Evolutionary conservation across 495 filamentous ascomycete species (phyloP).

Genomic region (Choiromyces venosus): DNA sequence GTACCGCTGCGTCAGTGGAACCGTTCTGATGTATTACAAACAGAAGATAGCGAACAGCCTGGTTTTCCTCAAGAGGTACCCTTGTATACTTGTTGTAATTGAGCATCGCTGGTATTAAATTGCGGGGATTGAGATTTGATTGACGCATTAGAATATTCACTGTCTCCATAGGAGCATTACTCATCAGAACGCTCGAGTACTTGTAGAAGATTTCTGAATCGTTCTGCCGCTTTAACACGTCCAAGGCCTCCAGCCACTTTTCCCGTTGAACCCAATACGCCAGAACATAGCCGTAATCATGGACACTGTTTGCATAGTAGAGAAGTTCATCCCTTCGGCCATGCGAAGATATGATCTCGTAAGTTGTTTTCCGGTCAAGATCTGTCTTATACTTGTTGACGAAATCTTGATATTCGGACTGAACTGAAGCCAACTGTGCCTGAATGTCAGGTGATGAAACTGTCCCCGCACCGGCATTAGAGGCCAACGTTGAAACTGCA

Average conservation of each 20-base stretch:
- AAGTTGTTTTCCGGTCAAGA: conserved; percentile 83
- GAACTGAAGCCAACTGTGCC: conserved; percentile 63
- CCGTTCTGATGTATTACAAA: conserved; percentile 86
- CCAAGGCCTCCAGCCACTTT: conserved; percentile 82
- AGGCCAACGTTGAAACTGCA: conserved; percentile 78
- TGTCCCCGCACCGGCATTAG: conserved; percentile 20
- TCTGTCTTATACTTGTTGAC: conserved; percentile 74
- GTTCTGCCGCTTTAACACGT: conserved; percentile 83
- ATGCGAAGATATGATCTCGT: conserved; percentile 93
- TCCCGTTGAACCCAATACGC: conserved; percentile 97
- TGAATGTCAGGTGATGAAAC: conserved; percentile 56
- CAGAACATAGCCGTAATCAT: conserved; percentile 90
- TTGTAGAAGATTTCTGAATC: conserved; percentile 91
- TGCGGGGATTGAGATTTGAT: conserved; percentile 75
- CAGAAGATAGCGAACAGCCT: conserved; percentile 88
- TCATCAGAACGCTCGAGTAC: conserved; percentile 94
- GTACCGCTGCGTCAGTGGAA: conserved; percentile 79
- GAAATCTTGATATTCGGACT: conserved; percentile 81
- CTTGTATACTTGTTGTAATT: conserved; percentile 78
- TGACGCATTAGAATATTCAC: conserved; percentile 94
- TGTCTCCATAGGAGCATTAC: conserved; percentile 70
- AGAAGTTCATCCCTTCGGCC: conserved; percentile 88
- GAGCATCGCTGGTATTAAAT: conserved; percentile 83
- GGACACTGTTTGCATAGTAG: conserved; percentile 76
- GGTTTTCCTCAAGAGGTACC: conserved; percentile 64